Evolutionary conservation across 2,329 filamentous ascomycete species (phyloP), one percentile per base, ranked within the genome.

Genomic region (Cytospora leucostoma): DNA sequence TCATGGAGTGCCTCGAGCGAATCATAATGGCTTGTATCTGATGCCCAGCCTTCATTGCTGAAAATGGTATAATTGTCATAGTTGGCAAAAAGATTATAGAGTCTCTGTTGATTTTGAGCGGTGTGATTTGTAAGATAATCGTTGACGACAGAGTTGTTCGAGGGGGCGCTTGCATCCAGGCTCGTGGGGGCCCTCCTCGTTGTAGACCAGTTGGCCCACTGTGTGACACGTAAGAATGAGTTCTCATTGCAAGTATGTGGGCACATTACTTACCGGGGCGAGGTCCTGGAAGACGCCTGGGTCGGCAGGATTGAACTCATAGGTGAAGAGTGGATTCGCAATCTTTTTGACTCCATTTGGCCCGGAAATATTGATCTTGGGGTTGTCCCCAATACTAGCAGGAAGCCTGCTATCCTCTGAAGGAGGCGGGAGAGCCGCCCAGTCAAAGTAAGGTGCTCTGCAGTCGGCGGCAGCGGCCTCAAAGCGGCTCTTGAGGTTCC

Each of bases 21-120:
- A 71, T 91, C 89, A 57, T 82, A 82, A 13, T 79, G 79, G 6
- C 74, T 76, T 15, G 76, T 76, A 4, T 78, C 75, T 8, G 75
- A 73, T n/a, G 81, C 80, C 82, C 84, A 88, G 1, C 82, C 84
- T 71, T 90, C 87, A 70, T 88, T 93, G 69, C 88, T 87, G 71
- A 92, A 91, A 17, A 83, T 79, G 17, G 84, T 84, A 71, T 88
- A 91, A 67, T 91, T 84, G 53, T 83, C 79, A 71, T 90, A 91
- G 63, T 83, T 85, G 10, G 87, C 85, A 66, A 90, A 84, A 1
- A 92, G 78, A 58, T 85, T 87, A 69, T 87, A 89, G 1, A 93
- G 78, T 13, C 91, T 82, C 67, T 86, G 80, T 70, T 87, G 83
- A 44, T 88, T 80, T 15, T 81, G 81, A 2, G 78, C 73, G 6